These are phyloP conservation scores for Trametes versicolor DNA, from an alignment of 1,284 basidiomycete genomes.

Conservation along the genomic window DNA sequence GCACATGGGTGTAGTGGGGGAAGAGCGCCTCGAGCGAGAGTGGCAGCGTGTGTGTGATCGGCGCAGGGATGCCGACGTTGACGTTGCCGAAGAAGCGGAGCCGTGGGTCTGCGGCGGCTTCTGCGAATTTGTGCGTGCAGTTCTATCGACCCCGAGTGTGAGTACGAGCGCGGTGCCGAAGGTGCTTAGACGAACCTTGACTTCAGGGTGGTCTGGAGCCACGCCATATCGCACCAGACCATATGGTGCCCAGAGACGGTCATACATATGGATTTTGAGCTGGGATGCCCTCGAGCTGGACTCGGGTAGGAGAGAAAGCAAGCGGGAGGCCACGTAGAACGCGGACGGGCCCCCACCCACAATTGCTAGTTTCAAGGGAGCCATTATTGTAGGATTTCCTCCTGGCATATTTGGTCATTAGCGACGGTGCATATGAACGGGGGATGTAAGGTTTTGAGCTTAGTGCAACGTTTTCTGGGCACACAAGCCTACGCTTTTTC, in stretches of 20 bases:
- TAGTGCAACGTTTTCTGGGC: too few relatives aligned
- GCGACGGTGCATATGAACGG: too few relatives aligned
- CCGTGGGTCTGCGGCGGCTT: constrained; percentile 75
- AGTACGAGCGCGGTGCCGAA: constrained; percentile 9
- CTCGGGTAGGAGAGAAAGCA: constrained; percentile 71
- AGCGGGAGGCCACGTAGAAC: constrained; percentile 91
- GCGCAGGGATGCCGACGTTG: constrained; percentile 62
- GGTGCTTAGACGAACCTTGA: constrained; percentile 75
- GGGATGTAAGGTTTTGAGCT: too few relatives aligned
- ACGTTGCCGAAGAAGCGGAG: constrained; percentile 95
- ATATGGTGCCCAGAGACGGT: constrained; percentile 94
- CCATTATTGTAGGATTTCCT: constrained; percentile 28
- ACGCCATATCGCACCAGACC: constrained; percentile 97
- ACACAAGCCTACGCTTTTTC: too few relatives aligned
- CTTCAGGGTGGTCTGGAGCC: constrained; percentile 98
- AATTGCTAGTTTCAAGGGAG: constrained; percentile 75
- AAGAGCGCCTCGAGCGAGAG: constrained; percentile 69
- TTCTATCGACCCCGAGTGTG: constrained; percentile 66
- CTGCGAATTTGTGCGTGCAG: constrained; percentile 95
- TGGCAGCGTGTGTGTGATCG: constrained; percentile 59
- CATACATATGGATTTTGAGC: constrained; percentile 88
- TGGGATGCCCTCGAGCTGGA: constrained; percentile 49
- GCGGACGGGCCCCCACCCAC: constrained; percentile 93
- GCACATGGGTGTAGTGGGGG: constrained; percentile 81
- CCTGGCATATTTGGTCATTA: too few relatives aligned